Base-by-base conservation (phyloP, 306 rosid genomes). In the Sophora flavescens region DNA sequence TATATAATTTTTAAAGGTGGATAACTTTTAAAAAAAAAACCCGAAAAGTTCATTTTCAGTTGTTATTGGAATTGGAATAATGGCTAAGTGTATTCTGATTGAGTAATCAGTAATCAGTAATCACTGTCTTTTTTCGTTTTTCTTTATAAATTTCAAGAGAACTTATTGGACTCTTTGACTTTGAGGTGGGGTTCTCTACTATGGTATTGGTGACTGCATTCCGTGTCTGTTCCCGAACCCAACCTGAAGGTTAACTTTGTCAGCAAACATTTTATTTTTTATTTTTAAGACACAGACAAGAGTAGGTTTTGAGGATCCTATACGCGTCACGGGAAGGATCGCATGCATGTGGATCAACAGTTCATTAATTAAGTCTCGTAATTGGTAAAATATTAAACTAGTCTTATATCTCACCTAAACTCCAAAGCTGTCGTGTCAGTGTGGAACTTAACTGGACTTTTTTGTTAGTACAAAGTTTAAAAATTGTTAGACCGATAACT, bases 361-460 rank as follows among this genome's bases (percentile, higher is more conserved):
- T 67, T 64, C n/a, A n/a, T n/a, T n/a, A 47, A 36, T 44, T 4
- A 8, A 16, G 22, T 66, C 0, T 22, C 22, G 22, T 22, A 22
- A 22, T 41, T 38, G 35, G 35, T 36, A 3, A 38, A 50, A 50
- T 69, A 51, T 60, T 64, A 72, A 82, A 52, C 15, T 53, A 73
- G 59, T 76, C 83, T 58, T 61, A 0, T 76, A 0, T 76, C 80
- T 60, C 32, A 87, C 91, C 90, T 77, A 82, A 91, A 81, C 73
- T 36, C 6, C 17, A 17, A 54, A 68, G 32, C 63, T 82, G 84
- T 80, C 89, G 50, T 14, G 39, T 22, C 22, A 22, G 22, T 22
- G 22, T 70, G 13, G 7, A 26, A 41, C 16, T 45, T 22, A 6
- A 42, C 32, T 42, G 9, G 15, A 3, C 8, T 44, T 63, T 4